These are phyloP conservation scores for Trypanosoma cruzi DNA, from an alignment of 208 protist species.

Conservation along the genomic window DNA sequence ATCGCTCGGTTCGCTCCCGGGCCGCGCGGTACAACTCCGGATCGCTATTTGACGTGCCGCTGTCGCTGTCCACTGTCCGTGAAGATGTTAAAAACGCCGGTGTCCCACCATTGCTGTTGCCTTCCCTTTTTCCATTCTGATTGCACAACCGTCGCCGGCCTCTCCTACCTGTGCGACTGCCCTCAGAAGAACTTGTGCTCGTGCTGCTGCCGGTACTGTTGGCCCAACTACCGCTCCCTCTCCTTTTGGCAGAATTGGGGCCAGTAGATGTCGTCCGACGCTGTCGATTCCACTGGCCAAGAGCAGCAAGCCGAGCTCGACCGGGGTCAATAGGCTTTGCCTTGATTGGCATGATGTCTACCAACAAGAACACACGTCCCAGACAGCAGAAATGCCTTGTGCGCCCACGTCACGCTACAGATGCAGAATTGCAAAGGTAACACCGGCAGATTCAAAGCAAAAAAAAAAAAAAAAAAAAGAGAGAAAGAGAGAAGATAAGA, in stretches of 20 bases:
- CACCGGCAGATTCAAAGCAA: background rate
- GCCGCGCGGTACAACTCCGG: slow-evolving; percentile 47
- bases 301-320: slow-evolving; percentile 48
- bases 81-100: slow-evolving; percentile 7
- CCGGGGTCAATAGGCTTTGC: slow-evolving; percentile 66
- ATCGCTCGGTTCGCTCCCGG: slow-evolving; percentile 36
- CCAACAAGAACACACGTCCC: background rate
- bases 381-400: background rate
- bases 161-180: background rate
- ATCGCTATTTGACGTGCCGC: slow-evolving; percentile 35
- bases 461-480: slow-evolving; percentile 20
- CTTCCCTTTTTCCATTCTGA: background rate
- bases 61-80: slow-evolving; percentile 1
- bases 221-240: slow-evolving; percentile 25
- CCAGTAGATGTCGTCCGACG: no score
- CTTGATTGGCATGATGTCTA: slow-evolving; percentile 69
- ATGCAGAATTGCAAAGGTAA: background rate
- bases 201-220: slow-evolving; percentile 27
- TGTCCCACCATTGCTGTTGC: background rate
- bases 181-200: slow-evolving; percentile 36
- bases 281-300: slow-evolving; percentile 39
- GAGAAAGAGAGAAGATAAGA: slow-evolving; percentile 12
- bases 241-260: background rate
- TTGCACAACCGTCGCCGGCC: background rate
- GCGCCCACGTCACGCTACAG: background rate